Conservation (phyloP, 192 early-diverging fungal genomes). For the Coemansia furcata region DNA sequence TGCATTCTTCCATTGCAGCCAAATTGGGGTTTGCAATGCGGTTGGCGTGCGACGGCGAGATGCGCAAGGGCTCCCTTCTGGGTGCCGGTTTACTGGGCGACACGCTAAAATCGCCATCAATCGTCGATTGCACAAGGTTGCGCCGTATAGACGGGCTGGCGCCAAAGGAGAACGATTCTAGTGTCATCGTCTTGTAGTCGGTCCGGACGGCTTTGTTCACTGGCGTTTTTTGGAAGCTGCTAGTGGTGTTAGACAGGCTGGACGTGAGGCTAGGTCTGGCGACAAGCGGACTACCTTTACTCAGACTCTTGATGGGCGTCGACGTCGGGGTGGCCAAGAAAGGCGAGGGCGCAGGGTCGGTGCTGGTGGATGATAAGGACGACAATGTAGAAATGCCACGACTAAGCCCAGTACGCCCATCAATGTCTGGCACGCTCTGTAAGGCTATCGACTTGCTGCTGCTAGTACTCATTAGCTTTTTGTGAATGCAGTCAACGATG, state of each 20-base stretch:
- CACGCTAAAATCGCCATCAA: slow-evolving; percentile 32
- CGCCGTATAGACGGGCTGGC: slow-evolving; percentile 30
- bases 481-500: slow-evolving; percentile 69
- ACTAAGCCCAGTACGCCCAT: background rate
- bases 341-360: background rate
- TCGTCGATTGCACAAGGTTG: slow-evolving; percentile 32
- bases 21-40: background rate
- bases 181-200: slow-evolving; percentile 73
- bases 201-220: slow-evolving; percentile 84
- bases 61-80: slow-evolving; percentile 4
- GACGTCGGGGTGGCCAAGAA: slow-evolving; percentile 1
- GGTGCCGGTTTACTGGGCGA: slow-evolving; percentile 13
- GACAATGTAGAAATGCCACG: slow-evolving; percentile 3
- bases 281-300: background rate
- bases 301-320: background rate
- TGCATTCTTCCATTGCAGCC: background rate
- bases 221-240: slow-evolving; percentile 39
- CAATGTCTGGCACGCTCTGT: slow-evolving; percentile 46
- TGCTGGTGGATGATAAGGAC: slow-evolving; percentile 4
- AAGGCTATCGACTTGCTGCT: slow-evolving; percentile 72
- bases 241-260: background rate
- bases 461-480: slow-evolving; percentile 66
- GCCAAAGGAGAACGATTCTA: slow-evolving; percentile 61
- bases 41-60: slow-evolving; percentile 20
- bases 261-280: background rate